Conservation (phyloP, 805 yeast genomes). For the Tetrapisispora iriomotensis region DNA sequence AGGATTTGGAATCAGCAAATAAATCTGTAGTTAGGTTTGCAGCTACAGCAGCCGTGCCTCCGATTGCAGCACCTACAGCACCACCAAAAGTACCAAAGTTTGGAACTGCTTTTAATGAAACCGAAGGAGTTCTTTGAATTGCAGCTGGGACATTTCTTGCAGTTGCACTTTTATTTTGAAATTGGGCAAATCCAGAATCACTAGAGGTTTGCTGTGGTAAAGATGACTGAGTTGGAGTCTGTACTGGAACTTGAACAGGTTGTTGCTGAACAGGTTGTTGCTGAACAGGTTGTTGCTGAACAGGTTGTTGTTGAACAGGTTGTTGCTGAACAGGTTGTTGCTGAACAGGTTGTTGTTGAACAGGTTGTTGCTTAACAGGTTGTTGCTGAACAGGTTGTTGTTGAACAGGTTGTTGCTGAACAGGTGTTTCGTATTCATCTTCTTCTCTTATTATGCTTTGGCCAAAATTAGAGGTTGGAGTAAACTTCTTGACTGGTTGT, state of each 20-base stretch:
- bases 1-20: slow-evolving; percentile 48
- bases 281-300: slow-evolving; percentile 2
- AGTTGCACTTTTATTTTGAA: slow-evolving; percentile 22
- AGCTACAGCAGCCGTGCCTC: slow-evolving; percentile 15
- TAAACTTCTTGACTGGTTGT: slow-evolving; percentile 40
- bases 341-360: slow-evolving; percentile 3
- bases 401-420: slow-evolving; percentile 10
- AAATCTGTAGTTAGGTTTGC: slow-evolving; percentile 36
- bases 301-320: slow-evolving; percentile 9
- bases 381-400: neutral
- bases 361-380: neutral
- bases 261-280: neutral
- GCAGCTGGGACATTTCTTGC: slow-evolving; percentile 33
- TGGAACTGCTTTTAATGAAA: slow-evolving; percentile 27
- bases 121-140: slow-evolving; percentile 36
- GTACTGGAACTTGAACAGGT: neutral
- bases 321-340: slow-evolving; percentile 5
- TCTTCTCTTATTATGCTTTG: slow-evolving; percentile 45
- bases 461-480: slow-evolving; percentile 81
- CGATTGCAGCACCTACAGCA: slow-evolving; percentile 10
- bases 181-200: slow-evolving; percentile 5
- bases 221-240: neutral
- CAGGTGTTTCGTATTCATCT: slow-evolving; percentile 25
- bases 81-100: slow-evolving; percentile 19
- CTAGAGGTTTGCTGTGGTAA: slow-evolving; percentile 13